Evolutionary conservation across 2,329 filamentous ascomycete genomes (phyloP), one percentile per base, ranked within the genome.

Genomic region (Colletotrichum musicola): DNA sequence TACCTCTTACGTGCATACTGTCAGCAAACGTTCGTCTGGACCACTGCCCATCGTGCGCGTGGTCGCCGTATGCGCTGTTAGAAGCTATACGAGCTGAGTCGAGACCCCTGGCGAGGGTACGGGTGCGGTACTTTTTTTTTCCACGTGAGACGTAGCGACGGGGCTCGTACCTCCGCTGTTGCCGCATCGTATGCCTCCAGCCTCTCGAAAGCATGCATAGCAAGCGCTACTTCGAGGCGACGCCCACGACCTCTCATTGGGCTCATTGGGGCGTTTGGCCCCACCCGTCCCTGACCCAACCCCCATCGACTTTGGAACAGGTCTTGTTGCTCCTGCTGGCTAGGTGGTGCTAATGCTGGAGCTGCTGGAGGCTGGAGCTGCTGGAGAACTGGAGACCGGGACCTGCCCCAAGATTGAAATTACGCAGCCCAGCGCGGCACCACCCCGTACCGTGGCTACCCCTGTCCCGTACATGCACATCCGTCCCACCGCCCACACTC

Each of bases 41-140:
- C 20, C 47, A 20, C 6, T 13, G 7, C 40, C 53, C 20, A 40
- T 27, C 35, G 49, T 38, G 18, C 20, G 22, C 40, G 10, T 25
- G 13, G 30, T 14, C 13, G 27, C 16, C 40, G 68, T 70, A 68
- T 27, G 30, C 27, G 63, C 64, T 70, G 68, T 70, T 70, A 68
- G 59, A 20, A 25, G 47, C 47, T 14, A 68, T 68, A 70, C 64
- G 64, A 70, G 68, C 64, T 64, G 53, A 68, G 55, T 61, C 68
- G 25, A 61, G 55, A 47, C 2, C 16, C 49, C 58, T 22, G 7
- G 47, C 18, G 16, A 3, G 3, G 30, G 16, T 60, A 70, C 68
- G 13, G 20, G 1, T 0, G 6, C 1, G n/a, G 18, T 68, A 70
- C 68, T 38, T 6, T 1, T 0, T 0, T 1, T 0, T 4, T 0